Percentiles rank a stretch among this genome's conserved stretches.
Conservation (phyloP, 208 protist genomes). For the Wallacemonas sp. region DNA sequence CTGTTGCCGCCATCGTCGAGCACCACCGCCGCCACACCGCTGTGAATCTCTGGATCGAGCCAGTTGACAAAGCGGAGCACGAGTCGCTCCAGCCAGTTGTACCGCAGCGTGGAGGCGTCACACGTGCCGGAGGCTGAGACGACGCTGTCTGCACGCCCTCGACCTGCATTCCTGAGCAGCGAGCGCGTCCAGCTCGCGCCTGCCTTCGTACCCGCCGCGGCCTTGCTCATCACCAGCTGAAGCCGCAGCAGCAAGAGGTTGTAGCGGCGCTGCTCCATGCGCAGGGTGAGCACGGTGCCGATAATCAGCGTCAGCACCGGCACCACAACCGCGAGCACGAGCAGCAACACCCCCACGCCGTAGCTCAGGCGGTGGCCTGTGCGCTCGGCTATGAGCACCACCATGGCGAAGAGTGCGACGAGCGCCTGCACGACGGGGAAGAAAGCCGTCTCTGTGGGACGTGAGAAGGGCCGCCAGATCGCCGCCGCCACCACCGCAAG, state of each 20-base stretch:
- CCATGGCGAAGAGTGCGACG: conserved; percentile 29
- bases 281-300: conserved; percentile 45
- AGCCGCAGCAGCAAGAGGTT: conserved; percentile 47
- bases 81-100: conserved; percentile 7
- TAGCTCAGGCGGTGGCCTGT: conserved; percentile 15
- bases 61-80: neutral
- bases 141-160: neutral
- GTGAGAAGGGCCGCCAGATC: conserved; percentile 40
- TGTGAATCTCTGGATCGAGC: conserved; percentile 5
- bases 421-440: conserved; percentile 43
- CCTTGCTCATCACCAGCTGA: conserved; percentile 11
- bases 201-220: neutral
- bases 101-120: neutral
- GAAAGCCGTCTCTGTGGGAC: conserved; percentile 50
- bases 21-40: too few relatives aligned
- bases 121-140: neutral
- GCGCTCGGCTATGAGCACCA: conserved; percentile 30
- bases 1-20: neutral
- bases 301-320: conserved; percentile 45
- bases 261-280: conserved; percentile 39
- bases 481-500: conserved; percentile 31
- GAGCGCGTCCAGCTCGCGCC: neutral
- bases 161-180: neutral
- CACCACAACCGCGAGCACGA: conserved; percentile 35
- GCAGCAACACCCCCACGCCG: conserved; percentile 29